Conservation (phyloP, 179 eudicot genomes). For the Nepenthes alata region DNA sequence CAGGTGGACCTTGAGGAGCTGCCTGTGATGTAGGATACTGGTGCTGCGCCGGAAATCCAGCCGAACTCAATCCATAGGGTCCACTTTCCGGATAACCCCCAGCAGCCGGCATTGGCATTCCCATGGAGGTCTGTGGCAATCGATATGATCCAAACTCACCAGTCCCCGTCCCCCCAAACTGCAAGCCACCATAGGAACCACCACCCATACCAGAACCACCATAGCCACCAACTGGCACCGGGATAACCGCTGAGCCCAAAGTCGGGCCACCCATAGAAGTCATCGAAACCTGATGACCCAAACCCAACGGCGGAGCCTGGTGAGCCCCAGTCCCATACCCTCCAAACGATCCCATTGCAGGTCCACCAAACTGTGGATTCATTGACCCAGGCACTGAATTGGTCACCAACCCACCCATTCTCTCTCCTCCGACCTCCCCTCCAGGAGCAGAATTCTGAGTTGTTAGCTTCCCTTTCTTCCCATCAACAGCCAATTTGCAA, state of each 20-base stretch:
- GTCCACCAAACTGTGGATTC: constrained; percentile 22
- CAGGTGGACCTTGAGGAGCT: constrained; percentile 38
- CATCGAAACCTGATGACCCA: constrained; percentile 10
- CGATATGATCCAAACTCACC: constrained; percentile 27
- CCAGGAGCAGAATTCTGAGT: constrained; percentile 1
- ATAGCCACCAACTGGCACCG: constrained; percentile 10
- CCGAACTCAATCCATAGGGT: constrained; percentile 32
- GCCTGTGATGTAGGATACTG: constrained; percentile 21
- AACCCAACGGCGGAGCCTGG: constrained; percentile 9
- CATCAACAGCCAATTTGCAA: constrained; percentile 50
- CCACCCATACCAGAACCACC: constrained; percentile 20
- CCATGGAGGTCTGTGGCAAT: constrained; percentile 27
- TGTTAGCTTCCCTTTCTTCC: constrained; percentile 32
- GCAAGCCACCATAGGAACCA: constrained; percentile 23
- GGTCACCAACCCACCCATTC: constrained; percentile 11
- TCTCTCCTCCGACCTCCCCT: constrained; percentile 15
- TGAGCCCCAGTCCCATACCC: constrained; percentile 19
- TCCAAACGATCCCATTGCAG: constrained; percentile 17
- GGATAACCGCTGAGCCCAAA: constrained; percentile 16
- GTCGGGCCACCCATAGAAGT: constrained; percentile 5
- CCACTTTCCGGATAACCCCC: constrained; percentile 44
- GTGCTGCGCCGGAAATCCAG: constrained; percentile 23
- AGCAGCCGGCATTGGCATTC: constrained; percentile 14
- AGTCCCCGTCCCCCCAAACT: constrained; percentile 20
- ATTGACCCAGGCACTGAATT: constrained; percentile 15